A percentile compares a stretch with the other conserved stretches of the same genome.
Evolutionary conservation across 78 protist species (phyloP).

Genomic region (Goniomonas avonlea): DNA sequence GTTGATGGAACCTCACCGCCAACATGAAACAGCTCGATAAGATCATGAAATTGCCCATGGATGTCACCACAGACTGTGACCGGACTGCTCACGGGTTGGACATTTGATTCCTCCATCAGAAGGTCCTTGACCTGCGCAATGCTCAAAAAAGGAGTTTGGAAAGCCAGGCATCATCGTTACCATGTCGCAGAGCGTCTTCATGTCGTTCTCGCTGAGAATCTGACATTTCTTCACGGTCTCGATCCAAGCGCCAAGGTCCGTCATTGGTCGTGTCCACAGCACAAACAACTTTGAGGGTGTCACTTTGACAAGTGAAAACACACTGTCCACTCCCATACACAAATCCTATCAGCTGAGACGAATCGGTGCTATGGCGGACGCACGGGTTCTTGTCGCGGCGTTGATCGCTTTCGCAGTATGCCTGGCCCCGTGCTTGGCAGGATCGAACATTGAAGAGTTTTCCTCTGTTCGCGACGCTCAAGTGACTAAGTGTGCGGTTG

Average conservation of each 20-base stretch:
- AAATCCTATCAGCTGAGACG: too few relatives aligned
- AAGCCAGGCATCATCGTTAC: not conserved
- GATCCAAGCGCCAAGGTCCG: slow-evolving; percentile 42
- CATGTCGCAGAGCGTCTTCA: slow-evolving; percentile 64
- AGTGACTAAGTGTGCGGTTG: too few relatives aligned
- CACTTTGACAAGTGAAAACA: too few relatives aligned
- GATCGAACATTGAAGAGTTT: too few relatives aligned
- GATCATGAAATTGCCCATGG: slow-evolving; percentile 96
- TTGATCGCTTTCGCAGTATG: too few relatives aligned
- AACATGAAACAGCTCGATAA: slow-evolving; percentile 82
- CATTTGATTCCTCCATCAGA: slow-evolving; percentile 87
- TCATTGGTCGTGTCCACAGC: too few relatives aligned
- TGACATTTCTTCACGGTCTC: slow-evolving; percentile 61
- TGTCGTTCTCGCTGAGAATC: slow-evolving; percentile 68
- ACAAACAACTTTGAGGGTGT: too few relatives aligned
- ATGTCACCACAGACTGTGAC: slow-evolving; percentile 94
- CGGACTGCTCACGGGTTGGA: slow-evolving; percentile 85
- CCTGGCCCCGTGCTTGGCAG: too few relatives aligned
- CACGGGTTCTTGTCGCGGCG: too few relatives aligned
- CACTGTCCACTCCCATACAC: too few relatives aligned
- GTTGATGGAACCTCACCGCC: slow-evolving; percentile 91
- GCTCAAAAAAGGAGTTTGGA: not conserved
- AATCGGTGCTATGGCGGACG: too few relatives aligned
- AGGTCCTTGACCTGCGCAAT: slow-evolving; percentile 44
- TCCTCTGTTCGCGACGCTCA: too few relatives aligned